phyloP scores from a whole-genome alignment of 345 rosid genomes.

The Boechera retrofracta region DNA sequence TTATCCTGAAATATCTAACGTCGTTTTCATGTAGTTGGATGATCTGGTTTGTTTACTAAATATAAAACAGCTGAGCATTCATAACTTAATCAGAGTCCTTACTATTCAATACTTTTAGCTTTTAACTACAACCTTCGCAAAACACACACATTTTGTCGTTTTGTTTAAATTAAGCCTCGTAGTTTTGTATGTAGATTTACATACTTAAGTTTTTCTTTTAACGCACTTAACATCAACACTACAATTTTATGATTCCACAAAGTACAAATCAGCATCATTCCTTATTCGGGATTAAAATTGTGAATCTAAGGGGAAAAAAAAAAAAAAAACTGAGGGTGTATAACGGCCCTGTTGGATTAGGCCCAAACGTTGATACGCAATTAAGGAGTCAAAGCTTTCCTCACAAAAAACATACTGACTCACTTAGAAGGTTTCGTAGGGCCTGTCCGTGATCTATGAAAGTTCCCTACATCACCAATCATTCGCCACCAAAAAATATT shows the following conservation, averaged over 20 bases:
- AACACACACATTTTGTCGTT: not conserved
- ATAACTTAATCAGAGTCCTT: not conserved
- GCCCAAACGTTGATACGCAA: constrained; percentile 12
- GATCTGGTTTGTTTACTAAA: constrained; percentile 6
- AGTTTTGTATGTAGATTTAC: not conserved
- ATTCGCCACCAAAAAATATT: constrained; percentile 9
- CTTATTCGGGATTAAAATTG: not conserved
- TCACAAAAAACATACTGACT: not conserved
- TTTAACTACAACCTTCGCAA: not conserved
- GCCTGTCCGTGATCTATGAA: constrained; percentile 24
- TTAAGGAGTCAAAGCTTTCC: not conserved
- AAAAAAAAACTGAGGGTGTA: not conserved
- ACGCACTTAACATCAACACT: not conserved
- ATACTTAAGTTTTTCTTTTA: not conserved
- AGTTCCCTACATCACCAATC: constrained; percentile 40
- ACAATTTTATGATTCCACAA: not conserved
- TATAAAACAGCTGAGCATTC: not conserved
- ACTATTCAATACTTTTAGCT: not conserved
- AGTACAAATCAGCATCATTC: not conserved
- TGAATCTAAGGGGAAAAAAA: no score
- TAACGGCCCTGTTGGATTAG: constrained; percentile 5
- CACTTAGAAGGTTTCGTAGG: constrained; percentile 5
- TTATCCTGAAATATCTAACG: not conserved
- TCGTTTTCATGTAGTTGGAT: constrained; percentile 29
- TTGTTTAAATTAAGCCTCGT: not conserved